Evolutionary conservation across 768 basidiomycete genomes (phyloP).

Genomic region (Lactarius pseudohatsudake): DNA sequence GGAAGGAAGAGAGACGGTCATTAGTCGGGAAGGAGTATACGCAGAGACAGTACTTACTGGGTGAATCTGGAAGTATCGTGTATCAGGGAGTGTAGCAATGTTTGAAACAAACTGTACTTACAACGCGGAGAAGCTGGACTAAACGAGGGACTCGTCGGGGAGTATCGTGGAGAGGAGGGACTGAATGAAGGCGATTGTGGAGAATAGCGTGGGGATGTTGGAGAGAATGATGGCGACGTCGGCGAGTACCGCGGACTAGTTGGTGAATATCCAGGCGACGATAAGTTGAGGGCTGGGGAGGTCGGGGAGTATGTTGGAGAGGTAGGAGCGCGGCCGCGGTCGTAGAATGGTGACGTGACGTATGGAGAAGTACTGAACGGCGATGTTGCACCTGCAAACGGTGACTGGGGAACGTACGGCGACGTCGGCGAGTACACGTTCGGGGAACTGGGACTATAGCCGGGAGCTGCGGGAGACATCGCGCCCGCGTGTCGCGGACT

Average conservation of each 20-base stretch:
- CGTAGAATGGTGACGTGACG: constrained; percentile 83
- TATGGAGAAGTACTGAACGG: constrained; percentile 81
- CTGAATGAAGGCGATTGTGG: constrained; percentile 92
- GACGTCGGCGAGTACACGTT: constrained; percentile 88
- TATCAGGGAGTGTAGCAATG: constrained; percentile 23
- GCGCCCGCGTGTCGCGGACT: constrained; percentile 81
- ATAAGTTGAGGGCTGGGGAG: constrained; percentile 77
- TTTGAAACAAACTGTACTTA: constrained; percentile 42
- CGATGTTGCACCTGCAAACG: constrained; percentile 79
- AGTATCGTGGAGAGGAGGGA: constrained; percentile 86
- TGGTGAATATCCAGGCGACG: constrained; percentile 68
- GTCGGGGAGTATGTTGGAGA: constrained; percentile 90
- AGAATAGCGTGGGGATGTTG: constrained; percentile 86
- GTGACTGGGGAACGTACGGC: constrained; percentile 84
- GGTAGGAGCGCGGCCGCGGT: constrained; percentile 59
- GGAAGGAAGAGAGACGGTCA: constrained; percentile 13
- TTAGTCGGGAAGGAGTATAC: constrained; percentile 32
- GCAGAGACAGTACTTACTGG: constrained; percentile 54
- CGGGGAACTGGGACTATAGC: constrained; percentile 91
- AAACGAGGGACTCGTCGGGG: constrained; percentile 85
- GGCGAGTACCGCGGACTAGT: constrained; percentile 85
- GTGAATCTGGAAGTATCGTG: constrained; percentile 56
- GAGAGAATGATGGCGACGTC: constrained; percentile 83
- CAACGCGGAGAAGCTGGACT: constrained; percentile 87
- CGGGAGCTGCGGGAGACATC: constrained; percentile 86